Percentiles rank a stretch among this genome's conserved stretches.
Conservation (phyloP, 345 rosid genomes). For the Schrenkiella parvula region DNA sequence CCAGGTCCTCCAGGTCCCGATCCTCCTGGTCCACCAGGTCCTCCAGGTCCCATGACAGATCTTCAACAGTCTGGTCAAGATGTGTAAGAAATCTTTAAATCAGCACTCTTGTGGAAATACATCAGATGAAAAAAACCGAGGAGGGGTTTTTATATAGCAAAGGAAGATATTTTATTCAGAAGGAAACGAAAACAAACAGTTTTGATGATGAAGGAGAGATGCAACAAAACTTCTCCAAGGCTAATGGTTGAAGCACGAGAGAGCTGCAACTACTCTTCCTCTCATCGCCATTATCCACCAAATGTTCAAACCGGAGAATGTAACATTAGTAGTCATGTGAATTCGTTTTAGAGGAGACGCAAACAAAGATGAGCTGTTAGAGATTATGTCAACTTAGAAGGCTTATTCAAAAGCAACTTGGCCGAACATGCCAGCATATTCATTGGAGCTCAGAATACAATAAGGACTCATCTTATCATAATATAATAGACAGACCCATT, state of each 20-base stretch:
- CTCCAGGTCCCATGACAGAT: constrained; percentile 32
- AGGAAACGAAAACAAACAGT: constrained; percentile 11
- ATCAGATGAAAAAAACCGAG: background rate
- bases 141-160: background rate
- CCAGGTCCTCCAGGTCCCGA: constrained; percentile 25
- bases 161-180: background rate
- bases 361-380: background rate
- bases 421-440: background rate
- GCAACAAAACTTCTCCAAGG: constrained; percentile 3
- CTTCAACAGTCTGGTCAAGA: background rate
- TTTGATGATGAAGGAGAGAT: constrained; percentile 16
- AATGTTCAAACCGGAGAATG: constrained; percentile 9
- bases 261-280: constrained; percentile 25
- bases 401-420: background rate
- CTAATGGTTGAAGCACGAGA: background rate
- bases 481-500: background rate
- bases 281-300: constrained; percentile 14
- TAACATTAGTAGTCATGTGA: too few species aligned
- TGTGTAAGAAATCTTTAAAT: constrained; percentile 4
- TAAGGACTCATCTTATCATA: background rate
- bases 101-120: background rate
- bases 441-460: background rate
- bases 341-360: background rate
- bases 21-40: constrained; percentile 22
- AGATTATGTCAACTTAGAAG: background rate